Evolutionary conservation across 2,329 filamentous ascomycete species (phyloP).

Genomic region (Microcera coccophila): DNA sequence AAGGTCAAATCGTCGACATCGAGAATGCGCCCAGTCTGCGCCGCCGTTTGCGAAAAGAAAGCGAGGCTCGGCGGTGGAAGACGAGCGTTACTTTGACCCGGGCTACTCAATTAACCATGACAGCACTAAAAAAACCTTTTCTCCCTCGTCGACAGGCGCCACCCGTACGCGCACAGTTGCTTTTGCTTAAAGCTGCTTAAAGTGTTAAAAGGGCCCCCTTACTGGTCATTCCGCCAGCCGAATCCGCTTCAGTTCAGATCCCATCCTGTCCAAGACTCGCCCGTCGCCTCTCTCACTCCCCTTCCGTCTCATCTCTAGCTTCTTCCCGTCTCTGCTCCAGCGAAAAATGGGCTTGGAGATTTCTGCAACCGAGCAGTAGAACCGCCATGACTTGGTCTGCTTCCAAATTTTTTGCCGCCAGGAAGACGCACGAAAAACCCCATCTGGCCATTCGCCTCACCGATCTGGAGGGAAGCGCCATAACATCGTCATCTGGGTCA

Average conservation of each 20-base stretch:
- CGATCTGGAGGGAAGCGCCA: no score
- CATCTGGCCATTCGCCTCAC: no score
- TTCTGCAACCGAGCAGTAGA: no score
- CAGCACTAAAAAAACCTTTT: background rate
- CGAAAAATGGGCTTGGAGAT: no score
- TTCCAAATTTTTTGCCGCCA: no score
- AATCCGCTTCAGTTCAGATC: background rate
- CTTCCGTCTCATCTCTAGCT: background rate
- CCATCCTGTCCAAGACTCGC: background rate
- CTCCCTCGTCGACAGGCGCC: background rate
- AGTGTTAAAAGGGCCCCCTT: no score
- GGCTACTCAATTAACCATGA: background rate
- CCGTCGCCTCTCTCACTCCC: background rate
- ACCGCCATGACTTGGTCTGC: no score
- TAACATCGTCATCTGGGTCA: no score
- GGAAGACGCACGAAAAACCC: no score
- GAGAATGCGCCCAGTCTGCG: slow-evolving; percentile 1
- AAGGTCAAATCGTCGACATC: slow-evolving; percentile 27
- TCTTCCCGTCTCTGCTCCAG: background rate
- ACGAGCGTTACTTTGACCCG: background rate
- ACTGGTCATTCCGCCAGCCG: background rate
- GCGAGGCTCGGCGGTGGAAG: background rate
- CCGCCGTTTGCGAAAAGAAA: slow-evolving; percentile 1
- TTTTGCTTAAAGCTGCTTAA: no score
- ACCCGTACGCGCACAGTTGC: no score